Evolutionary conservation across 768 basidiomycete genomes (phyloP).

Genomic region (Mycena haematopus): DNA sequence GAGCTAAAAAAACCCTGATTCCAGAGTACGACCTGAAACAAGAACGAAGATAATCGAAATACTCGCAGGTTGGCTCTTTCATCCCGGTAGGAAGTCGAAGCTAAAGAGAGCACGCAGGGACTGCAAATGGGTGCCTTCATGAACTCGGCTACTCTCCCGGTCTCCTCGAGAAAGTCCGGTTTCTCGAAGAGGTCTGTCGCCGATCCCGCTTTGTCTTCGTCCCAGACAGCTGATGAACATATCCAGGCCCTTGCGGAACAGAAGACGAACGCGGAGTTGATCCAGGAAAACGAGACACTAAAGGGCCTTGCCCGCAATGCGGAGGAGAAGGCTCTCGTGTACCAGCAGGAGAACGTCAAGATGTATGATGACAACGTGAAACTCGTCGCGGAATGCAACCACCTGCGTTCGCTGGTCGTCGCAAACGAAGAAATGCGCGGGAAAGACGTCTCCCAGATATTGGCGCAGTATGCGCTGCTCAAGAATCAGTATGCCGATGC

Average conservation of each 20-base stretch:
- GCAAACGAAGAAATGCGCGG: background rate
- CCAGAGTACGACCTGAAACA: constrained; percentile 28
- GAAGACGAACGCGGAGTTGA: background rate
- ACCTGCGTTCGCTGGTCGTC: background rate
- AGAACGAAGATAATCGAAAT: constrained; percentile 51
- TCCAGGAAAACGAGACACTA: background rate
- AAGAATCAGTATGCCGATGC: constrained; percentile 1
- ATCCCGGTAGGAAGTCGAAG: too few relatives aligned
- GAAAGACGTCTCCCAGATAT: background rate
- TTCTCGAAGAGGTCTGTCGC: constrained; percentile 41
- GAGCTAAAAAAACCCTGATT: background rate
- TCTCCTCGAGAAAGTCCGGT: constrained; percentile 44
- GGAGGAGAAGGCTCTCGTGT: background rate
- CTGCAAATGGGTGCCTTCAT: constrained; percentile 52
- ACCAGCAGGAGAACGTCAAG: constrained; percentile 37
- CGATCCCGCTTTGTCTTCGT: constrained; percentile 28
- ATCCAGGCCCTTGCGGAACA: background rate
- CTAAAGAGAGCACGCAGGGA: too few relatives aligned
- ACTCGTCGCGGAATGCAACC: constrained; percentile 16
- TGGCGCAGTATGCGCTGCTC: constrained; percentile 4
- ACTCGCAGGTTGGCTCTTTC: too few relatives aligned
- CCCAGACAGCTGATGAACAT: background rate
- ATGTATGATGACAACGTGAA: constrained; percentile 47
- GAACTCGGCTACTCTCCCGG: constrained; percentile 56
- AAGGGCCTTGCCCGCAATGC: background rate